Conservation (phyloP, 2,329 filamentous ascomycete genomes). For the Cryphonectria nitschkei region DNA sequence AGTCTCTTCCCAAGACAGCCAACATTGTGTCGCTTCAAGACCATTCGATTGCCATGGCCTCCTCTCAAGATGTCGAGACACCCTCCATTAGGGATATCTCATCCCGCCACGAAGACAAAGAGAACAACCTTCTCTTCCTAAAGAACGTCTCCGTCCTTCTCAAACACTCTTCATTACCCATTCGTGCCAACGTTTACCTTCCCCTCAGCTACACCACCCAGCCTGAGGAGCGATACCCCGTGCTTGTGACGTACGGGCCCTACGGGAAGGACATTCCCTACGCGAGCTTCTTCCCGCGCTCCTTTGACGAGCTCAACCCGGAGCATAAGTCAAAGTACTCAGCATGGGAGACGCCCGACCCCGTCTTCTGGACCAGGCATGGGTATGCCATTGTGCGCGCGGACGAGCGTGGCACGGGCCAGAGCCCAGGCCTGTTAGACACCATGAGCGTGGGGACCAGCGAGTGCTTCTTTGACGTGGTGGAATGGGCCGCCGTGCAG, state of each 20-base stretch:
- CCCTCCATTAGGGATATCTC: conserved; percentile 31
- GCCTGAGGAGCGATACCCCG: conserved; percentile 49
- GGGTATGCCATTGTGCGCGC: conserved; percentile 60
- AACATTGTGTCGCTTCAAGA: background rate
- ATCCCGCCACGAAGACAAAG: conserved; percentile 27
- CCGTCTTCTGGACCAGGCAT: conserved; percentile 57
- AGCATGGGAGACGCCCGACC: conserved; percentile 63
- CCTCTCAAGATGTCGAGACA: conserved; percentile 17
- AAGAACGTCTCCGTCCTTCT: conserved; percentile 38
- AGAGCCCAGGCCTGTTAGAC: conserved; percentile 51
- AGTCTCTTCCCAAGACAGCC: background rate
- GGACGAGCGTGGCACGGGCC: conserved; percentile 53
- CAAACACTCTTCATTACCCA: conserved; percentile 33
- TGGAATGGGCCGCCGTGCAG: conserved; percentile 54
- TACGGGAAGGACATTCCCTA: conserved; percentile 77
- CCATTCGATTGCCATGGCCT: conserved; percentile 11
- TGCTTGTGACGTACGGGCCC: conserved; percentile 72
- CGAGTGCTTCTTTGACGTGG: conserved; percentile 52
- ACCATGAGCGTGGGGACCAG: conserved; percentile 53
- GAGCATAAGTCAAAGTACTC: conserved; percentile 58
- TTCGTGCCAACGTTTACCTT: conserved; percentile 38
- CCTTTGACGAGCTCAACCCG: conserved; percentile 54
- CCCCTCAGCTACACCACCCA: conserved; percentile 30
- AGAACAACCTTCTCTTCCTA: conserved; percentile 31
- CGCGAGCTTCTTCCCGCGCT: conserved; percentile 44